Evolutionary conservation across 176 grass and related monocot species (phyloP).

Genomic region (Oryza meyeriana): DNA sequence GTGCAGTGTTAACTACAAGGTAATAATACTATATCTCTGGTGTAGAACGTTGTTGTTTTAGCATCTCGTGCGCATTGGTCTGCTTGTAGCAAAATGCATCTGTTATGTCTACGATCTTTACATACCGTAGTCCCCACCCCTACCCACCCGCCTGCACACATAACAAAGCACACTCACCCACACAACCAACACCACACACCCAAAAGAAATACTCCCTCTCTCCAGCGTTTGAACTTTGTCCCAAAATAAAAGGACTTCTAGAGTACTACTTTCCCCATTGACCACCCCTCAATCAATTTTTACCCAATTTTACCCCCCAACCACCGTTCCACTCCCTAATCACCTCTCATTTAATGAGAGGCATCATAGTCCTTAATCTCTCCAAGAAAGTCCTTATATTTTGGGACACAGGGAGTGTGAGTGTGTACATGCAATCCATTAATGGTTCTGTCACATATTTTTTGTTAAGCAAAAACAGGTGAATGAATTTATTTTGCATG

Average conservation of each 20-base stretch:
- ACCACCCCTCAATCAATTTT: too few species aligned
- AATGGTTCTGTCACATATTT: not conserved
- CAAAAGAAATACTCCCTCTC: not conserved
- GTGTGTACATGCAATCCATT: not conserved
- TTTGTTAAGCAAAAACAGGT: not conserved
- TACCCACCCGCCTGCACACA: not conserved
- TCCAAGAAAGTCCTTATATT: too few species aligned
- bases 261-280: too few species aligned
- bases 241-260: too few species aligned
- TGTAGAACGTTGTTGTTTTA: slow-evolving; percentile 3
- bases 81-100: slow-evolving; percentile 2
- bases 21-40: slow-evolving; percentile 36
- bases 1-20: slow-evolving; percentile 54
- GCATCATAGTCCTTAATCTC: too few species aligned
- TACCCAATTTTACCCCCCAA: too few species aligned
- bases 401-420: too few species aligned
- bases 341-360: too few species aligned
- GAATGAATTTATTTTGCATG: slow-evolving; percentile 9
- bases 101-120: slow-evolving; percentile 2
- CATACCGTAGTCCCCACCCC: not conserved
- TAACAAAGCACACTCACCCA: not conserved
- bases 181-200: not conserved
- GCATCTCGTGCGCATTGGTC: slow-evolving; percentile 23
- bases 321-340: too few species aligned
- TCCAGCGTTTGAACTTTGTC: too few species aligned